Percentiles rank a stretch among this genome's conserved stretches.
Evolutionary conservation across 345 rosid species (phyloP).

Genomic region (Balakata baccata): DNA sequence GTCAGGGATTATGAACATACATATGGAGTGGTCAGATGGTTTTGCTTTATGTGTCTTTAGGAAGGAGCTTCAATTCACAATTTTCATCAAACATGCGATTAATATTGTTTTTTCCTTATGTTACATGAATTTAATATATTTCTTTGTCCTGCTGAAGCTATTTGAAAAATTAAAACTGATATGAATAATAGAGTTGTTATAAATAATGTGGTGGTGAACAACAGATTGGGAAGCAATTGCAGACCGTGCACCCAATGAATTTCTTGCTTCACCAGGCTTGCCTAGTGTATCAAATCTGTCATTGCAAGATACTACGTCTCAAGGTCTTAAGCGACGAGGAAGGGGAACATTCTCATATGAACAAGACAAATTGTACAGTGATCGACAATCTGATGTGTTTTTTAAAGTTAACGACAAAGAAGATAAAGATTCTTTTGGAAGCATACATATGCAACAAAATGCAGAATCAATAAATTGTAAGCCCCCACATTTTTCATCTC

Average conservation of each 20-base stretch:
- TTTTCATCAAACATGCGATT: background rate
- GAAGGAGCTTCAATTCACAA: background rate
- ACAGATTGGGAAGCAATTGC: slow-evolving; percentile 93
- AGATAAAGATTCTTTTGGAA: slow-evolving; percentile 32
- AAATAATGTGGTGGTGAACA: slow-evolving; percentile 8
- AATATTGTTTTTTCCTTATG: background rate
- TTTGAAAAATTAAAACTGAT: too few relatives aligned
- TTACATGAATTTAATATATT: background rate
- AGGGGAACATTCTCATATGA: slow-evolving; percentile 80
- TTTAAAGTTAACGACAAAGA: slow-evolving; percentile 40
- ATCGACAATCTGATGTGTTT: slow-evolving; percentile 31
- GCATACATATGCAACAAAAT: slow-evolving; percentile 38
- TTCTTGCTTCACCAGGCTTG: slow-evolving; percentile 49
- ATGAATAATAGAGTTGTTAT: background rate
- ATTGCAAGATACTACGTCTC: slow-evolving; percentile 46
- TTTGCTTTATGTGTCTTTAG: background rate
- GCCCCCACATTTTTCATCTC: slow-evolving; percentile 9
- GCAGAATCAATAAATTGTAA: slow-evolving; percentile 46
- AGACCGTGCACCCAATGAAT: slow-evolving; percentile 54
- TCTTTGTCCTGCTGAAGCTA: too few relatives aligned
- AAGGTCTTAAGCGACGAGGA: slow-evolving; percentile 78
- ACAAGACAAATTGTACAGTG: slow-evolving; percentile 55
- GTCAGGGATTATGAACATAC: background rate
- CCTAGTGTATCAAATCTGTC: slow-evolving; percentile 63
- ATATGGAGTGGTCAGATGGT: background rate